Percentiles rank a stretch among this genome's conserved stretches.
Conservation (phyloP, 2,329 filamentous ascomycete genomes). For the Aspergillus intermedius region DNA sequence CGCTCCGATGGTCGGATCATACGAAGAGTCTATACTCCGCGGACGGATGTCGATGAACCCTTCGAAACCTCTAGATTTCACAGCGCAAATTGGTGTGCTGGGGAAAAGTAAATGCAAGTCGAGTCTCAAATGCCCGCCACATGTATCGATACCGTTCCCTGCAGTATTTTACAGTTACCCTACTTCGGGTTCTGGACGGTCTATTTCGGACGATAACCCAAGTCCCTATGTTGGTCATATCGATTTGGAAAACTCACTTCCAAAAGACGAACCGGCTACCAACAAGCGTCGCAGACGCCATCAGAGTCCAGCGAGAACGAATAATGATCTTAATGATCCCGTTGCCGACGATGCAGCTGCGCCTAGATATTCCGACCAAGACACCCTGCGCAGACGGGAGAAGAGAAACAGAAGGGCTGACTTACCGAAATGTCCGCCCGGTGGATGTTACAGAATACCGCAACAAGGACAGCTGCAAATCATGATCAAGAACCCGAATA, state of each 20-base stretch:
- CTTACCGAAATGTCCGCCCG: conserved; percentile 64
- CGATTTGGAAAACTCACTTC: conserved; percentile 77
- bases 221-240: conserved; percentile 94
- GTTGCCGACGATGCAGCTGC: conserved; percentile 7
- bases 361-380: conserved; percentile 15
- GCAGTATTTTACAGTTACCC: conserved; percentile 95
- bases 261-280: conserved; percentile 35
- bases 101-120: conserved; percentile 84
- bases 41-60: conserved; percentile 96
- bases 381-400: conserved; percentile 42
- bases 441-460: conserved; percentile 88
- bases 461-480: conserved; percentile 92
- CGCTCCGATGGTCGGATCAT: conserved; percentile 94
- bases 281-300: conserved; percentile 35
- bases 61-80: conserved; percentile 84
- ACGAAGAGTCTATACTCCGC: conserved; percentile 91
- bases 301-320: conserved; percentile 21
- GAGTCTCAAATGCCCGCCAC: conserved; percentile 75
- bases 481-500: conserved; percentile 96
- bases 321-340: conserved; percentile 10
- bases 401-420: conserved; percentile 56
- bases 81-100: conserved; percentile 90
- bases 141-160: conserved; percentile 84
- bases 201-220: conserved; percentile 70
- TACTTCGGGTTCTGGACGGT: conserved; percentile 57